Base-by-base conservation (phyloP, 2,329 filamentous ascomycete genomes). In the Colletotrichum chlorophyti region DNA sequence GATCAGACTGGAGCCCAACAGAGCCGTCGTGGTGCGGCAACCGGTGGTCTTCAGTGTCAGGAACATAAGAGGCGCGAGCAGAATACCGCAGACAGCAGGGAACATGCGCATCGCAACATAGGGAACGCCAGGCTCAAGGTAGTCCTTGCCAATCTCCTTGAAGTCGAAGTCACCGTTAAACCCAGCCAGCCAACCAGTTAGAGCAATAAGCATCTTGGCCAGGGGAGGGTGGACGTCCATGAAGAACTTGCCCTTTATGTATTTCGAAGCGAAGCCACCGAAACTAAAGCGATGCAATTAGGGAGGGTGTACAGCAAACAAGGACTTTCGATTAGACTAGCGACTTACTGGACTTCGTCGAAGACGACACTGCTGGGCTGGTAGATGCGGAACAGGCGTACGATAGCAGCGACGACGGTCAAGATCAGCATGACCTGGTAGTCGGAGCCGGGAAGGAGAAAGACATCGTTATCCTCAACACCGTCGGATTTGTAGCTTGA, bases 191-290 rank as follows among this genome's bases (percentile, higher is more conserved):
- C 91, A 99, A 66, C 94, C 95, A 63, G 93, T 93, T 60, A 99
- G 85, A 49, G 95, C 96, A 69, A 99, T 94, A 66, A 99, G 87
- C 72, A 99, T 86, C 81, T 99, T 99, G 65, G 95, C 95, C 60
- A 99, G 83, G 41, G 95, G 95, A 27, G 95, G 95, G 73, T 99
- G 95, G n/a, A 99, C 95, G 73, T 99, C 95, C 95, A 99, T 99
- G 76, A 99, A 99, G 84, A 99, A 99, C 73, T 84, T 90, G 70
- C 95, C 95, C 82, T 99, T 98, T 83, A 99, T 98, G 76, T 99
- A 99, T 77, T 99, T 99, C 68, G 91, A 92, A 64, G 95, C 95
- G 73, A 99, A 99, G 45, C 95, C 95, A 74, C 95, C 95, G 74
- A 99, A 99, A 78, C 93, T 97, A 69, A 63, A 23, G 45, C 6